A percentile compares a stretch with the other conserved stretches of the same genome.
These are phyloP conservation scores for Hyaloscypha bicolor DNA, from an alignment of 495 filamentous ascomycete species.

Conservation along the genomic window DNA sequence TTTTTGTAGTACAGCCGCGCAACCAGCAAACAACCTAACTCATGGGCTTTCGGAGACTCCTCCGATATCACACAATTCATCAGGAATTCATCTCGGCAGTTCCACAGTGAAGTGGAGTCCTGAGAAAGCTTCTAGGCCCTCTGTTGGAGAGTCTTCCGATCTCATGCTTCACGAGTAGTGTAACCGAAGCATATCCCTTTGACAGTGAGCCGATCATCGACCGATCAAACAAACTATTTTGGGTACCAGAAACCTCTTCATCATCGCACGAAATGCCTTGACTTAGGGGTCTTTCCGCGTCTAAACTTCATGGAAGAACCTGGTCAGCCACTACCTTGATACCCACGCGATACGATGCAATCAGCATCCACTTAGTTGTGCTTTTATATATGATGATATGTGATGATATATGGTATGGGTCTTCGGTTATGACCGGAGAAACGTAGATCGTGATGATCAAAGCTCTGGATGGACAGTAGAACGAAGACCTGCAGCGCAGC, in stretches of 20 bases:
- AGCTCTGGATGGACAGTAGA: background rate
- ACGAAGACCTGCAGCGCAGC: background rate
- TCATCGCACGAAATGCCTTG: background rate
- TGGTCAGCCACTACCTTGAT: background rate
- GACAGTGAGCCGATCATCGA: too few relatives aligned
- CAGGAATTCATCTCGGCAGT: background rate
- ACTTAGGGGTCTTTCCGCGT: background rate
- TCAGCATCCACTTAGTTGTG: background rate
- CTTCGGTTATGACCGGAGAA: background rate
- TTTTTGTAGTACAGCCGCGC: too few relatives aligned
- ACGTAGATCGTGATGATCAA: background rate
- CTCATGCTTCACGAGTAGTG: background rate
- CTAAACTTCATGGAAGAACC: background rate
- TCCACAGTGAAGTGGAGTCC: background rate
- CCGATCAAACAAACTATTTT: background rate
- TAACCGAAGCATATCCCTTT: background rate
- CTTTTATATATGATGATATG: too few relatives aligned
- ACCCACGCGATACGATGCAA: background rate
- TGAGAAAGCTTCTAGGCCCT: background rate
- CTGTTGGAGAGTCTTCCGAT: background rate
- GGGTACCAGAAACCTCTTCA: background rate
- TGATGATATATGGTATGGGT: background rate
- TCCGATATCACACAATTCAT: background rate
- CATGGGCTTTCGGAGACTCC: too few relatives aligned
- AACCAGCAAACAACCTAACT: too few relatives aligned